Percentiles rank a stretch among this genome's conserved stretches.
These are phyloP conservation scores for Boletus semigastroideus DNA, from an alignment of 1,284 basidiomycete genomes.

Conservation along the genomic window DNA sequence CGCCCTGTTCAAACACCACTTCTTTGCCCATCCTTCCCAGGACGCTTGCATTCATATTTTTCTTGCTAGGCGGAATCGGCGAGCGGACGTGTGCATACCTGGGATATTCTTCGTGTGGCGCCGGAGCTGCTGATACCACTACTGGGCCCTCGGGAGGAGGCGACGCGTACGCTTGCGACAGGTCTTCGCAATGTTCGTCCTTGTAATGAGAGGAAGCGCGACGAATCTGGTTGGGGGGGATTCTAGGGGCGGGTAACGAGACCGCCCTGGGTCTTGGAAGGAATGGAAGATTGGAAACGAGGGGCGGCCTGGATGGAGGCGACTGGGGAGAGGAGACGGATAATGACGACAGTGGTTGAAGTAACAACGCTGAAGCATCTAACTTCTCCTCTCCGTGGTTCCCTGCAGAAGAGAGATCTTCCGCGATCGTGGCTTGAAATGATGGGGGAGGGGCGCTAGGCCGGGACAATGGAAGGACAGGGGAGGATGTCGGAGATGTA, in stretches of 20 bases:
- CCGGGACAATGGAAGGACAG: conserved; percentile 22
- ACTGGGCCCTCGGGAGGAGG: conserved; percentile 33
- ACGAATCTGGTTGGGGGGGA: conserved; percentile 9
- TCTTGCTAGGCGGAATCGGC: conserved; percentile 13
- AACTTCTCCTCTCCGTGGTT: conserved; percentile 10
- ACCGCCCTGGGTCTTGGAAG: conserved; percentile 26
- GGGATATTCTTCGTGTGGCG: conserved; percentile 26
- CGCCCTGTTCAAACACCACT: conserved; percentile 29
- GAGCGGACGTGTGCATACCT: conserved; percentile 29
- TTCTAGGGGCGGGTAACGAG: conserved; percentile 18
- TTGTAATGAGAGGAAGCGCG: conserved; percentile 13
- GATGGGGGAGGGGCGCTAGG: conserved; percentile 28
- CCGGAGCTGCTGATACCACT: conserved; percentile 16
- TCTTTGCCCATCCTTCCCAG: conserved; percentile 19
- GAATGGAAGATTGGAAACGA: conserved; percentile 12
- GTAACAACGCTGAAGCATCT: conserved; percentile 27
- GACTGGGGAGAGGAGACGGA: conserved; percentile 9
- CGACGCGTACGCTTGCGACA: conserved; percentile 30
- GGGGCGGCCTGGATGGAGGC: conserved; percentile 6
- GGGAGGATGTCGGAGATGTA: conserved; percentile 1
- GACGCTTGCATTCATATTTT: conserved; percentile 12
- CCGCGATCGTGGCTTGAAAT: conserved; percentile 15
- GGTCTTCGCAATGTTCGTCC: conserved; percentile 25
- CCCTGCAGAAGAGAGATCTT: neutral
- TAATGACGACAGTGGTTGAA: conserved; percentile 28